These are phyloP conservation scores for Dipteronia sinensis DNA, from an alignment of 345 rosid species.

Conservation along the genomic window DNA sequence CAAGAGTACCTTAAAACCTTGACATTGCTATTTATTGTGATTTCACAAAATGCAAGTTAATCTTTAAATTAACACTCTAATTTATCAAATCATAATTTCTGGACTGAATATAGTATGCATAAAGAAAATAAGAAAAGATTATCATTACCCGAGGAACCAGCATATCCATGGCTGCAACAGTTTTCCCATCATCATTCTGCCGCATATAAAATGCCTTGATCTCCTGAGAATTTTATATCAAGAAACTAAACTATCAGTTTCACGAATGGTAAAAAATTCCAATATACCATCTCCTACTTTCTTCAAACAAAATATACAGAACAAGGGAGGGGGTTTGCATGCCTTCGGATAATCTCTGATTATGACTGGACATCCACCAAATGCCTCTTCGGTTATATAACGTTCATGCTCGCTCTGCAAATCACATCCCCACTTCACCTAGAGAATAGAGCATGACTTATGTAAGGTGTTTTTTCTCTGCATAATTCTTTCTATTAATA, in stretches of 20 bases:
- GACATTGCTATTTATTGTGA: neutral
- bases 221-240: slow-evolving; percentile 50
- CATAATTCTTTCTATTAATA: neutral
- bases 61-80: no score
- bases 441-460: slow-evolving; percentile 15
- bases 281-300: neutral
- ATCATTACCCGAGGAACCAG: slow-evolving; percentile 85
- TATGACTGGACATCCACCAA: slow-evolving; percentile 84
- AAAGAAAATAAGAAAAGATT: neutral
- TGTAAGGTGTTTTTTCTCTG: neutral
- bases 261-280: neutral
- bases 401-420: slow-evolving; percentile 99
- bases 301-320: slow-evolving; percentile 4
- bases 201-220: slow-evolving; percentile 99
- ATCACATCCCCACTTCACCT: slow-evolving; percentile 99
- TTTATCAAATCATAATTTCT: neutral
- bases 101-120: neutral
- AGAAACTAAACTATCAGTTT: slow-evolving; percentile 6
- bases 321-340: slow-evolving; percentile 16
- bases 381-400: slow-evolving; percentile 87
- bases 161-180: slow-evolving; percentile 99
- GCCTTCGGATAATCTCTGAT: slow-evolving; percentile 96
- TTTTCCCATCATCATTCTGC: slow-evolving; percentile 92
- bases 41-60: neutral
- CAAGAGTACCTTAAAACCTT: neutral